phyloP scores from a whole-genome alignment of 257 asterid species.

The Thymus quinquecostatus region DNA sequence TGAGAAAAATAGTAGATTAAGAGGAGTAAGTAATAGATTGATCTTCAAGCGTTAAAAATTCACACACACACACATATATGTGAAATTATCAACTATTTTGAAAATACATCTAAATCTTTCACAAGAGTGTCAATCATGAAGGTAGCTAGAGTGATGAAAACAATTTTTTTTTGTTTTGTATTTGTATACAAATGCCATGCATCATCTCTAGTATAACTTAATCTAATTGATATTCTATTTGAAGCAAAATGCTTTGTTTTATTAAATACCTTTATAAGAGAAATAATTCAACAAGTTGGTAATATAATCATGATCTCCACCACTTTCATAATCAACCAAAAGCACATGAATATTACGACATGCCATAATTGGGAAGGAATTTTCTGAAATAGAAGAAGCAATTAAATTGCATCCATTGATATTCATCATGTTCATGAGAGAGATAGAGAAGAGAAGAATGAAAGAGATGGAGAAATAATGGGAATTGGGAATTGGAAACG shows the following conservation, averaged over 20 bases:
- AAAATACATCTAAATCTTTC: neutral
- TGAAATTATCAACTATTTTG: too few relatives aligned
- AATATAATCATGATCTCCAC: constrained; percentile 21
- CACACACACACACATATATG: neutral
- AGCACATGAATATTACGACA: constrained; percentile 27
- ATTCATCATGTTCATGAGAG: neutral
- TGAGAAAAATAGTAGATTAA: neutral
- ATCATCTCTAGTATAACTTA: too few relatives aligned
- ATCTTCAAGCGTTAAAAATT: neutral
- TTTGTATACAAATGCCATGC: too few relatives aligned
- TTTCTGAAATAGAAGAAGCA: neutral
- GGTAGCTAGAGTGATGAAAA: neutral
- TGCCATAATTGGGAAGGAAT: constrained; percentile 10
- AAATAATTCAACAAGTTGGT: constrained; percentile 25
- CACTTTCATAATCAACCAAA: constrained; percentile 27
- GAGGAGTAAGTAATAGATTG: neutral
- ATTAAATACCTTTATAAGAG: constrained; percentile 32
- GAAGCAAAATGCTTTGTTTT: neutral
- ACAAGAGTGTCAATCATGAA: too few relatives aligned
- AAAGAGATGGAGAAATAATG: neutral
- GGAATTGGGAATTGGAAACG: neutral
- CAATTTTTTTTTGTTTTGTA: neutral
- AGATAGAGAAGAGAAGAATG: neutral
- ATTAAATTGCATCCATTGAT: neutral
- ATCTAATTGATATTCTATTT: too few relatives aligned